Conservation (phyloP, 768 basidiomycete genomes). For the Suillus discolor region DNA sequence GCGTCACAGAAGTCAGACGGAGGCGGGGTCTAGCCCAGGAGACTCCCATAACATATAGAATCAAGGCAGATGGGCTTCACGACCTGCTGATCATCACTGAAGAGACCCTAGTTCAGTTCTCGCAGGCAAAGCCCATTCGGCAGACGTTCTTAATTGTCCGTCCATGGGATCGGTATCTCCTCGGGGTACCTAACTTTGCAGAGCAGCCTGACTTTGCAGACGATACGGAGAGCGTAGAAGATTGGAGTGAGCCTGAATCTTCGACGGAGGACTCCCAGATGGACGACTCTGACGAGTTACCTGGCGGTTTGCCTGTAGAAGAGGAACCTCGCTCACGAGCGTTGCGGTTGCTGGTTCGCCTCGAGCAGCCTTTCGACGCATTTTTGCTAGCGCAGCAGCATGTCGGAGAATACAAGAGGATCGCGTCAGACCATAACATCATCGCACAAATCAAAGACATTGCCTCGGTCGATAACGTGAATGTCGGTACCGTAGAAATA, state of each 20-base stretch:
- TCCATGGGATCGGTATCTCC: not conserved
- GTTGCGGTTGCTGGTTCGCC: not conserved
- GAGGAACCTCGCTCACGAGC: not conserved
- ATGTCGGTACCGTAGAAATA: not conserved
- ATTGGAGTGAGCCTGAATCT: not conserved
- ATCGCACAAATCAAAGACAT: not conserved
- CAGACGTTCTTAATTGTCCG: not conserved
- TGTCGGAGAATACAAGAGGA: not conserved
- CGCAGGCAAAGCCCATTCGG: not conserved
- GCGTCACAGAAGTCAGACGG: conserved; percentile 17
- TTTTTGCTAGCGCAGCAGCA: not conserved
- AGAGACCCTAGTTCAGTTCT: not conserved
- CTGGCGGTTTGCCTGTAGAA: not conserved
- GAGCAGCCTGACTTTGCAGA: no score
- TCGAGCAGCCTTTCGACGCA: not conserved
- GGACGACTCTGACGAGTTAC: not conserved
- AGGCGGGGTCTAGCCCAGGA: not conserved
- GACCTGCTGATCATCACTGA: not conserved
- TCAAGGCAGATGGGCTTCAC: not conserved
- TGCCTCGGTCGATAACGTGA: not conserved
- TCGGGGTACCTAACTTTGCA: not conserved
- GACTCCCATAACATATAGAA: not conserved
- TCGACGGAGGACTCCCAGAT: not conserved
- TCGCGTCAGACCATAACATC: not conserved
- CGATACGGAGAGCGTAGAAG: not conserved